Percentiles rank a stretch among this genome's conserved stretches.
These are phyloP conservation scores for Cystobasidium pallidum DNA, from an alignment of 1,284 basidiomycete genomes.

Conservation along the genomic window DNA sequence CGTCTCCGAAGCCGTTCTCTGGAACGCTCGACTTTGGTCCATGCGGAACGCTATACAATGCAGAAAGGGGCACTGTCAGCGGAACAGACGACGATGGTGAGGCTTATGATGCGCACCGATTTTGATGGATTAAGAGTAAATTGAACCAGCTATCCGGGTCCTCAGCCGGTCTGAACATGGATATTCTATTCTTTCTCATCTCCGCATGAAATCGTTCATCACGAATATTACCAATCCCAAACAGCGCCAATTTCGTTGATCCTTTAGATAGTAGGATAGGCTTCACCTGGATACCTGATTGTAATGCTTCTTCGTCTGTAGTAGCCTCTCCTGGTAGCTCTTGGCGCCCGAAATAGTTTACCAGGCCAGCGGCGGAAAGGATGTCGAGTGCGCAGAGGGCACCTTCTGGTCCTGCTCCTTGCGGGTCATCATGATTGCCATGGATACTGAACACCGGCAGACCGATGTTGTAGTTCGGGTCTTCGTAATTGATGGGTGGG, in stretches of 20 bases:
- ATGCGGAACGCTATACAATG: conserved; percentile 75
- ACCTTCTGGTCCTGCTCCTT: conserved; percentile 89
- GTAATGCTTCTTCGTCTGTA: conserved; percentile 65
- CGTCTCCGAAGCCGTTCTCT: conserved; percentile 96
- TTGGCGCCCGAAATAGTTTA: conserved; percentile 96
- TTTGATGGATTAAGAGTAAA: conserved; percentile 90
- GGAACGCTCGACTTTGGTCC: conserved; percentile 90
- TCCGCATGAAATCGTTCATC: conserved; percentile 96
- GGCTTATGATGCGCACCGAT: conserved; percentile 66
- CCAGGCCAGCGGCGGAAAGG: conserved; percentile 85
- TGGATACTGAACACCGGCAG: conserved; percentile 99
- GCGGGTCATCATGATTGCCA: conserved; percentile 98
- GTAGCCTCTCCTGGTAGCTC: conserved; percentile 60
- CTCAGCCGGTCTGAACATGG: conserved; percentile 85
- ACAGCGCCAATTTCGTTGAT: conserved; percentile 79
- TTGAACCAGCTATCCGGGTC: conserved; percentile 91
- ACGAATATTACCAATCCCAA: conserved; percentile 95
- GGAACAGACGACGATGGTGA: background rate
- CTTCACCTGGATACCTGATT: conserved; percentile 51
- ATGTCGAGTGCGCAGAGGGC: conserved; percentile 94
- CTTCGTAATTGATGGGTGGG: conserved; percentile 96
- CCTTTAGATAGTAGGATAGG: conserved; percentile 60
- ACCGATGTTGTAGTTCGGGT: conserved; percentile 89
- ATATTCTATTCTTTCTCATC: conserved; percentile 85
- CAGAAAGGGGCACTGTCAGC: background rate